A percentile compares a stretch with the other conserved stretches of the same genome.
These are phyloP conservation scores for Candida tetrigidarum DNA, from an alignment of 1,139 yeast genomes.

Conservation along the genomic window DNA sequence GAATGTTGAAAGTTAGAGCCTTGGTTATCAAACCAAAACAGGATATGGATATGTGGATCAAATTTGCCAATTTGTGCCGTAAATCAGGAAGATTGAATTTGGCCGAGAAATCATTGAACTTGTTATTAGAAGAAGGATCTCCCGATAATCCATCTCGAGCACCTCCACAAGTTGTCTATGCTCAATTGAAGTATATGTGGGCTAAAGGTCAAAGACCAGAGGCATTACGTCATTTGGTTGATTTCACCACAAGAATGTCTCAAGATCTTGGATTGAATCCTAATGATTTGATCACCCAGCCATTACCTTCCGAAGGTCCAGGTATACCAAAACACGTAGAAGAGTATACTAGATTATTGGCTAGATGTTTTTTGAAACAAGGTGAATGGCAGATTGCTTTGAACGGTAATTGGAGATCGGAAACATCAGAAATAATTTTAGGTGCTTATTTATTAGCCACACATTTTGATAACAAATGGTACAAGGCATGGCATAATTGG, in stretches of 20 bases:
- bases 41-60: slow-evolving; percentile 98
- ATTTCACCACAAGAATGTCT: slow-evolving; percentile 90
- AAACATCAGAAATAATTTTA: slow-evolving; percentile 75
- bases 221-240: slow-evolving; percentile 83
- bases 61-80: slow-evolving; percentile 94
- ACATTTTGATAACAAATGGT: slow-evolving; percentile 92
- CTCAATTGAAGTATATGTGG: slow-evolving; percentile 97
- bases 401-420: slow-evolving; percentile 79
- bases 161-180: slow-evolving; percentile 96
- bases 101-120: slow-evolving; percentile 89
- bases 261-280: slow-evolving; percentile 80
- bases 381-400: slow-evolving; percentile 97
- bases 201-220: slow-evolving; percentile 89
- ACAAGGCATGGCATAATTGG: slow-evolving; percentile 99
- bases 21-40: slow-evolving; percentile 94
- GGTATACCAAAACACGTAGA: slow-evolving; percentile 78
- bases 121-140: slow-evolving; percentile 66
- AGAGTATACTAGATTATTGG: slow-evolving; percentile 84
- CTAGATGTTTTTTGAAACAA: slow-evolving; percentile 94
- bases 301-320: slow-evolving; percentile 77
- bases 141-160: slow-evolving; percentile 74
- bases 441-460: slow-evolving; percentile 95
- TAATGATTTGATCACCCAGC: slow-evolving; percentile 85
- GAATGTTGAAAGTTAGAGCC: slow-evolving; percentile 92
- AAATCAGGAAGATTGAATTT: slow-evolving; percentile 91